Evolutionary conservation across 139 green algal genomes (phyloP).

Genomic region (Micractinium conductrix): DNA sequence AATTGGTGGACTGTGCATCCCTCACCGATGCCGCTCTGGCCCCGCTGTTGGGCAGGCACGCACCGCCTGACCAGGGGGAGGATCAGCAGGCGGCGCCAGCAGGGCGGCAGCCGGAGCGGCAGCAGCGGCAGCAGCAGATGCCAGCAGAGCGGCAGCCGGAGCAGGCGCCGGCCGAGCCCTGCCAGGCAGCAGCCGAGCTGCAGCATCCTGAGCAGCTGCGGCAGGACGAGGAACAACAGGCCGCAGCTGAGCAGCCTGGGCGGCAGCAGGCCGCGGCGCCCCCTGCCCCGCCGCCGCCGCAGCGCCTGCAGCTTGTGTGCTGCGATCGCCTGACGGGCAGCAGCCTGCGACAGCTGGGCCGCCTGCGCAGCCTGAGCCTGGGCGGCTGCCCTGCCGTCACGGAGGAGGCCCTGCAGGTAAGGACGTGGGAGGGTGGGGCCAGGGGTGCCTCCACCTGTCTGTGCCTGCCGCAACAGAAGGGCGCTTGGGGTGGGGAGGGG

Average conservation of each 20-base stretch:
- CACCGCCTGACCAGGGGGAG: too few relatives aligned
- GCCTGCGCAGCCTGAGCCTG: not conserved
- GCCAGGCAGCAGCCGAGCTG: too few relatives aligned
- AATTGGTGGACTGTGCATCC: conserved; percentile 10
- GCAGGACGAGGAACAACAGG: not conserved
- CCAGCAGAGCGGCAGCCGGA: not conserved
- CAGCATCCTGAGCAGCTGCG: not conserved
- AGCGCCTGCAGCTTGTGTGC: conserved; percentile 12
- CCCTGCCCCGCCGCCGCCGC: not conserved
- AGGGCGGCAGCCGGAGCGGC: not conserved
- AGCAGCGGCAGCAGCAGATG: not conserved
- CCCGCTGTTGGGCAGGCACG: not conserved
- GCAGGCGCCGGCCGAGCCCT: not conserved
- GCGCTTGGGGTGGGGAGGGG: not conserved
- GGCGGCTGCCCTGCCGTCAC: not conserved
- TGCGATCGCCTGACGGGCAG: not conserved
- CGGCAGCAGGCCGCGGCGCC: not conserved
- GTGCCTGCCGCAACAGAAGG: not conserved
- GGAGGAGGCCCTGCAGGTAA: not conserved
- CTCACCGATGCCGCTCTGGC: conserved; percentile 8
- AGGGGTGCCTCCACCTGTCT: too few relatives aligned
- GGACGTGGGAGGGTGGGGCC: too few relatives aligned
- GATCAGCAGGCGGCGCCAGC: not conserved
- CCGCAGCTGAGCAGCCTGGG: not conserved
- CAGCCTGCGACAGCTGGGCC: conserved; percentile 7